Evolutionary conservation across 2,329 filamentous ascomycete genomes (phyloP), one percentile per base, ranked within the genome.

Genomic region (Alternaria conjuncta): DNA sequence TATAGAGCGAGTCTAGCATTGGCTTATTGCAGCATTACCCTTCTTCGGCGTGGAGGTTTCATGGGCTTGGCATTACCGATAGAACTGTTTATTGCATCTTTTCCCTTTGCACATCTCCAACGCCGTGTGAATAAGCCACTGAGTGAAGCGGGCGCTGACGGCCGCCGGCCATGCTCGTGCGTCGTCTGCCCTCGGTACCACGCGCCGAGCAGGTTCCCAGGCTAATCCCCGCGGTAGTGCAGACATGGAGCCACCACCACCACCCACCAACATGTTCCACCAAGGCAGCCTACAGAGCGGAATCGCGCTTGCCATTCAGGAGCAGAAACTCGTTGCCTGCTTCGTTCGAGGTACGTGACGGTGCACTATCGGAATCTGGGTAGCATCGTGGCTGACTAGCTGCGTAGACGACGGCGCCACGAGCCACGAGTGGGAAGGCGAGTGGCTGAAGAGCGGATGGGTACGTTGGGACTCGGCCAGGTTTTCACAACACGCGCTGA

Each of bases 291-390:
- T 97, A 20, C 92, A 96, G 73, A 90, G 91, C 73, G 94, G 93
- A 62, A 96, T 97, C 71, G 85, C 87, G 30, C 84, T 87, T 20
- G 93, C 94, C 12, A 85, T 97, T 7, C 86, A 88, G 64, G 85
- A 94, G 78, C 84, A 88, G 63, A 96, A 95, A 80, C 85, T 91
- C 18, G 92, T 97, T 1, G 87, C 92, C 28, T 97, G 93, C 81
- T 96, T 97, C 79, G 90, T 97, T 30, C 88, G 89, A 75, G 90
- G 92, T 93, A 79, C 69, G 62, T 28, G 23, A 21, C n/a, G 63
- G 25, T 15, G 26, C 50, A 54, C 13, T 10, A 23, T 60, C 44
- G 51, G 66, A 50, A 66, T 69, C 60, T 69, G 64, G 66, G 63
- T 49, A 60, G 25, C 36, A 41, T 41, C 36, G 7, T 10, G 45